Percentiles rank a stretch among this genome's conserved stretches.
Conservation (phyloP, 768 basidiomycete genomes). For the Aureoboletus auriporus region DNA sequence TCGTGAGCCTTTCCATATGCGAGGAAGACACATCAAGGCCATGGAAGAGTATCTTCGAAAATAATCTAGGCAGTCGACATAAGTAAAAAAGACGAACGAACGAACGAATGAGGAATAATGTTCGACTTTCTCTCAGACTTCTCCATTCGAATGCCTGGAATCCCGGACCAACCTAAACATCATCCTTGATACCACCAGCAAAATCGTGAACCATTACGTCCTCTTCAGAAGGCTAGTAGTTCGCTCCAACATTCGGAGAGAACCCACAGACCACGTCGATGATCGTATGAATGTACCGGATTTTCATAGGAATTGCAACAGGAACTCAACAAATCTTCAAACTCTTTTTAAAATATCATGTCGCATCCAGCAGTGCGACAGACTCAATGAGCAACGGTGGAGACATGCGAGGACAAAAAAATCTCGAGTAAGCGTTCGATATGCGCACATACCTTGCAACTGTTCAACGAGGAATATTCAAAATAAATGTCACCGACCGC, state of each 20-base stretch:
- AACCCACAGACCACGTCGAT: slow-evolving; percentile 84
- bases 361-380: slow-evolving; percentile 39
- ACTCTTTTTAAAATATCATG: slow-evolving; percentile 51
- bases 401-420: not conserved
- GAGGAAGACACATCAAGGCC: slow-evolving; percentile 90
- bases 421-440: not conserved
- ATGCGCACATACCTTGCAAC: slow-evolving; percentile 47
- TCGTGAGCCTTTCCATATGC: slow-evolving; percentile 80
- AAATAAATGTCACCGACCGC: slow-evolving; percentile 89
- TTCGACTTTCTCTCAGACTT: slow-evolving; percentile 69
- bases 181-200: slow-evolving; percentile 78
- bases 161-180: slow-evolving; percentile 67
- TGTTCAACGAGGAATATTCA: slow-evolving; percentile 79
- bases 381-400: slow-evolving; percentile 3
- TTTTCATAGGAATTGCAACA: slow-evolving; percentile 88
- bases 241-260: slow-evolving; percentile 50
- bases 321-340: slow-evolving; percentile 61
- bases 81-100: slow-evolving; percentile 10
- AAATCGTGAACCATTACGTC: slow-evolving; percentile 84
- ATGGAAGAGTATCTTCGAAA: slow-evolving; percentile 74
- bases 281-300: slow-evolving; percentile 84
- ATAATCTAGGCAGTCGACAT: not conserved
- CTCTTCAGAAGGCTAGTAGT: slow-evolving; percentile 59
- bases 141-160: slow-evolving; percentile 58
- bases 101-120: slow-evolving; percentile 82